A percentile compares a stretch with the other conserved stretches of the same genome.
Conservation (phyloP, 257 asterid genomes). For the Rehmannia glutinosa region DNA sequence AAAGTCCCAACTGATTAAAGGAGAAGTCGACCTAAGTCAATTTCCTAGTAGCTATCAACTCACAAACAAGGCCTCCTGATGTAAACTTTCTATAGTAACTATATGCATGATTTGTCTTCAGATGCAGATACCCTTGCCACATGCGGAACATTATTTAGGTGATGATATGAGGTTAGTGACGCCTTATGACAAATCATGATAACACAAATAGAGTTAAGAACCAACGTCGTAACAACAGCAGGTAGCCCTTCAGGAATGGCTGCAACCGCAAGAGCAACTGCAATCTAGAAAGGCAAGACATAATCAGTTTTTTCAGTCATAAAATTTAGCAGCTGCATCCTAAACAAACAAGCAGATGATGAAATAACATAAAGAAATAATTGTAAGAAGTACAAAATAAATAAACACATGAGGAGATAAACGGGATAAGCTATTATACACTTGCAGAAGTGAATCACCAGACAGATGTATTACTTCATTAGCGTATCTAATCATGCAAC, state of each 20-base stretch:
- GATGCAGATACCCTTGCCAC: conserved; percentile 6
- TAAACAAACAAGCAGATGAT: conserved; percentile 6
- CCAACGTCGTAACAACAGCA: conserved; percentile 95
- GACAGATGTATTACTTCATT: background rate
- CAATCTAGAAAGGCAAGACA: conserved; percentile 58
- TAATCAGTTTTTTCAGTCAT: conserved; percentile 13
- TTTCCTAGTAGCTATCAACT: background rate
- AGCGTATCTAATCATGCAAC: conserved; percentile 6
- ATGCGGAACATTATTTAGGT: background rate
- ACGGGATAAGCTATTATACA: background rate
- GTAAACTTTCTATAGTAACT: background rate
- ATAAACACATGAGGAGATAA: background rate
- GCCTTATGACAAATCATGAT: conserved; percentile 8
- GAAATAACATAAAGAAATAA: background rate
- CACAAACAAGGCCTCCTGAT: conserved; percentile 1
- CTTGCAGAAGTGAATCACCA: background rate
- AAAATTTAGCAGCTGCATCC: conserved; percentile 3
- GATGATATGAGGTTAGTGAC: background rate
- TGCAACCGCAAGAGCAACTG: conserved; percentile 99
- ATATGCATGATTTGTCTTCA: conserved; percentile 7
- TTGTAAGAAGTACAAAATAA: background rate
- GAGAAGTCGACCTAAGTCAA: background rate
- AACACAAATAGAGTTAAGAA: conserved; percentile 24
- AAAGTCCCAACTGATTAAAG: background rate
- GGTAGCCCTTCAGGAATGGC: conserved; percentile 99